phyloP scores from a whole-genome alignment of 352 stramenopile genomes.

The Phytopythium chamaehyphon region DNA sequence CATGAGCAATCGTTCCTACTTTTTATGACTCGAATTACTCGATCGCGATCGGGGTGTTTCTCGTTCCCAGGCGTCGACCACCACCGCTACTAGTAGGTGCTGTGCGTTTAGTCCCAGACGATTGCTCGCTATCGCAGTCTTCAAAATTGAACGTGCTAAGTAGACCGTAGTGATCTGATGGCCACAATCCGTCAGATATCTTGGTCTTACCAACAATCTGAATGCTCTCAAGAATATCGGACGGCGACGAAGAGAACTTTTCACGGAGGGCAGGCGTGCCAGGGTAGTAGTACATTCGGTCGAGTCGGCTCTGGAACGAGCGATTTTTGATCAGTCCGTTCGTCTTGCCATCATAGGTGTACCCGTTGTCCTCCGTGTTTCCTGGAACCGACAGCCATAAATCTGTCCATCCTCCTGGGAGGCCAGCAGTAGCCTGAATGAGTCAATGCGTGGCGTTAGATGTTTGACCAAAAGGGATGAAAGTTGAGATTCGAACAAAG shows the following conservation, averaged over 20 bases:
- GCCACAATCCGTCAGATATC: constrained; percentile 64
- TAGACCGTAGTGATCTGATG: constrained; percentile 74
- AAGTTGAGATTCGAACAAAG: no score
- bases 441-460: neutral
- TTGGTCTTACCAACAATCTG: constrained; percentile 59
- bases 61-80: neutral
- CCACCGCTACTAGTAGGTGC: no score
- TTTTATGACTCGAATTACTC: neutral
- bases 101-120: neutral
- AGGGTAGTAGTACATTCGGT: constrained; percentile 71
- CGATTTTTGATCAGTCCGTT: constrained; percentile 59
- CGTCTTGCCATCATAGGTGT: constrained; percentile 61
- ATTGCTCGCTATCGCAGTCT: constrained; percentile 8
- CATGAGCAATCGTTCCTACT: no score
- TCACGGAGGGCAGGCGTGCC: constrained; percentile 3
- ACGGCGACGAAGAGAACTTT: constrained; percentile 9
- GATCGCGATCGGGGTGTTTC: neutral
- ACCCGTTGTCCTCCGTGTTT: constrained; percentile 73
- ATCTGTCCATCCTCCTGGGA: constrained; percentile 60
- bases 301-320: constrained; percentile 63
- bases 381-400: constrained; percentile 60
- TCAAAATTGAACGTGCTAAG: constrained; percentile 40
- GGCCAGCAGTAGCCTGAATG: constrained; percentile 28
- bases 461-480: no score
- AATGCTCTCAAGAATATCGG: constrained; percentile 32